Percentiles rank a stretch among this genome's conserved stretches.
Evolutionary conservation across 768 basidiomycete genomes (phyloP).

Genomic region (Hirschioporus abietinus): DNA sequence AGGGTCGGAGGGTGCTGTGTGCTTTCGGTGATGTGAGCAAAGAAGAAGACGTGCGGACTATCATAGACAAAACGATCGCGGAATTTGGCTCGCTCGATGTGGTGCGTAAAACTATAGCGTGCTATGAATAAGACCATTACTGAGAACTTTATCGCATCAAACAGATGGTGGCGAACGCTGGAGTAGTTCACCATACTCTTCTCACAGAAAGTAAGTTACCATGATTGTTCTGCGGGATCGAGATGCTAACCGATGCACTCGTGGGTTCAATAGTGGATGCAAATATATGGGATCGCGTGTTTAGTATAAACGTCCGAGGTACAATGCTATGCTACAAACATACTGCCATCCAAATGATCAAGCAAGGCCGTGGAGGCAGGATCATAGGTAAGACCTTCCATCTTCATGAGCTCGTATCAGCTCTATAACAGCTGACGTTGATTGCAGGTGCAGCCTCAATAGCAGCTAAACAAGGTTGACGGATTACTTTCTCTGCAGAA

Average conservation of each 20-base stretch:
- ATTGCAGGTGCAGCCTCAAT: constrained; percentile 8
- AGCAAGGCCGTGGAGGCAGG: constrained; percentile 12
- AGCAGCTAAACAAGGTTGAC: not conserved
- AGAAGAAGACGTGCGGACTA: constrained; percentile 25
- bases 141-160: not conserved
- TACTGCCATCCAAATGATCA: constrained; percentile 13
- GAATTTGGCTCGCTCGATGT: constrained; percentile 28
- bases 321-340: constrained; percentile 9
- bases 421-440: constrained; percentile 2
- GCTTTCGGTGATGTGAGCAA: constrained; percentile 22
- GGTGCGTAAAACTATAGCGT: constrained; percentile 18
- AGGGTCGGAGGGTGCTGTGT: not conserved
- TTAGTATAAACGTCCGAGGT: constrained; percentile 9
- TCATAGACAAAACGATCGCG: constrained; percentile 22
- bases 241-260: not conserved
- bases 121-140: not conserved
- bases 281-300: constrained; percentile 8
- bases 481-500: not conserved
- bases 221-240: not conserved
- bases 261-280: constrained; percentile 6
- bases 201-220: constrained; percentile 7
- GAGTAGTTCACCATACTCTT: constrained; percentile 11
- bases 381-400: constrained; percentile 8
- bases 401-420: not conserved
- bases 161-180: constrained; percentile 21